Conservation (phyloP, 345 rosid genomes). For the Brassica nigra region DNA sequence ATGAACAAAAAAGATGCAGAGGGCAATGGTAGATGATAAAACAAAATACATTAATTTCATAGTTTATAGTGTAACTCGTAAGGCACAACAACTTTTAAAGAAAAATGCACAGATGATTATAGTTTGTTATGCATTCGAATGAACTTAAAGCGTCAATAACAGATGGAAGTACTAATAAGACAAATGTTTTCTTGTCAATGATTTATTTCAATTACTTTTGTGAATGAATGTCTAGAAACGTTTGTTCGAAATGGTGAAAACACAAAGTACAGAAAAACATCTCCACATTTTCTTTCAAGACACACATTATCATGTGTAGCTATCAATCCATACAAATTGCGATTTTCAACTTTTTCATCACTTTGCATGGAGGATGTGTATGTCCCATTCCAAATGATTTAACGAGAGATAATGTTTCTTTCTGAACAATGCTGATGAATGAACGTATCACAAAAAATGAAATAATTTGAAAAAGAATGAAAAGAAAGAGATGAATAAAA, state of each 20-base stretch:
- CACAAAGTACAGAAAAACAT: neutral
- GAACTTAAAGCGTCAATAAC: neutral
- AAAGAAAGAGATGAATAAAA: slow-evolving; percentile 20
- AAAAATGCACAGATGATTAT: neutral
- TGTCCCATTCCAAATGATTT: slow-evolving; percentile 20
- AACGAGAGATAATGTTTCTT: neutral
- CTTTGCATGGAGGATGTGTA: slow-evolving; percentile 3
- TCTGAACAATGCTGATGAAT: slow-evolving; percentile 26
- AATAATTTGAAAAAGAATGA: slow-evolving; percentile 7
- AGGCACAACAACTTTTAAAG: neutral
- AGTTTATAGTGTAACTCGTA: neutral
- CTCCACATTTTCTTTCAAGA: neutral
- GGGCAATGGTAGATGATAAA: slow-evolving; percentile 25
- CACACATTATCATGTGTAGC: neutral
- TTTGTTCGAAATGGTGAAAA: neutral
- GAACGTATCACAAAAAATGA: slow-evolving; percentile 34
- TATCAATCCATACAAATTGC: neutral
- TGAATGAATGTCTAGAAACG: neutral
- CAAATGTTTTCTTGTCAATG: neutral
- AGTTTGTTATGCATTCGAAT: neutral
- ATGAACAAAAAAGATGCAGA: slow-evolving; percentile 18
- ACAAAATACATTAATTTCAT: neutral
- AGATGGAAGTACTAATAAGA: neutral
- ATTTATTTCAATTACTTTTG: neutral
- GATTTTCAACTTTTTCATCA: neutral